A percentile compares a stretch with the other conserved stretches of the same genome.
Evolutionary conservation across 768 basidiomycete genomes (phyloP).

Genomic region (Cystobasidium tubakii): DNA sequence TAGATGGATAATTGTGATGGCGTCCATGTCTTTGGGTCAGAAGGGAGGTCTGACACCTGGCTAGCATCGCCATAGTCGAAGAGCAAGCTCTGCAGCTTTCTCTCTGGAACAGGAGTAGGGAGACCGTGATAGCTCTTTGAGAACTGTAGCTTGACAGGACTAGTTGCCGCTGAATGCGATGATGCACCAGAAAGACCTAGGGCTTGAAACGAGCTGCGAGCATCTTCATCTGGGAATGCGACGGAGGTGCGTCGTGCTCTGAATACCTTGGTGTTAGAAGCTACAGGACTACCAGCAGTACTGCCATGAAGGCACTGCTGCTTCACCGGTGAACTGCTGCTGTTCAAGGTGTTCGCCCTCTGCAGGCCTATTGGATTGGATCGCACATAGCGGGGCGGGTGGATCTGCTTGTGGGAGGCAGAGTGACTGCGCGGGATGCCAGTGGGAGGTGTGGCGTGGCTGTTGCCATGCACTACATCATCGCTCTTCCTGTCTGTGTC

Average conservation of each 20-base stretch:
- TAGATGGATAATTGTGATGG: constrained; percentile 42
- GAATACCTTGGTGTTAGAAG: background rate
- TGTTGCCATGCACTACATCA: background rate
- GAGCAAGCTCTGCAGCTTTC: background rate
- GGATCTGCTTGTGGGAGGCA: background rate
- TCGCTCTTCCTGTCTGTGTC: background rate
- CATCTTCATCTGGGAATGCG: background rate
- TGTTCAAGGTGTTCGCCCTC: constrained; percentile 1
- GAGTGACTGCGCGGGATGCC: background rate
- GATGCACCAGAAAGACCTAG: background rate
- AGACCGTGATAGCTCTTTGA: background rate
- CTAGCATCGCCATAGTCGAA: constrained; percentile 14
- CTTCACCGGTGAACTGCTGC: background rate
- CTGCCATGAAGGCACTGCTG: background rate
- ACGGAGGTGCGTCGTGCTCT: background rate
- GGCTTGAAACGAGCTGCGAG: background rate
- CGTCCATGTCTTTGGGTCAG: constrained; percentile 42
- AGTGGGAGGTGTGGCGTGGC: background rate
- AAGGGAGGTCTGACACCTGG: constrained; percentile 15
- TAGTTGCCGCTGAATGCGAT: background rate
- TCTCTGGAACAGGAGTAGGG: background rate
- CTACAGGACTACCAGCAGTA: background rate
- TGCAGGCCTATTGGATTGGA: constrained; percentile 1
- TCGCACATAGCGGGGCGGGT: constrained; percentile 18
- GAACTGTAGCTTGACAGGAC: background rate